These are phyloP conservation scores for Neurospora tetrasperma DNA, from an alignment of 495 filamentous ascomycete species.

Conservation along the genomic window DNA sequence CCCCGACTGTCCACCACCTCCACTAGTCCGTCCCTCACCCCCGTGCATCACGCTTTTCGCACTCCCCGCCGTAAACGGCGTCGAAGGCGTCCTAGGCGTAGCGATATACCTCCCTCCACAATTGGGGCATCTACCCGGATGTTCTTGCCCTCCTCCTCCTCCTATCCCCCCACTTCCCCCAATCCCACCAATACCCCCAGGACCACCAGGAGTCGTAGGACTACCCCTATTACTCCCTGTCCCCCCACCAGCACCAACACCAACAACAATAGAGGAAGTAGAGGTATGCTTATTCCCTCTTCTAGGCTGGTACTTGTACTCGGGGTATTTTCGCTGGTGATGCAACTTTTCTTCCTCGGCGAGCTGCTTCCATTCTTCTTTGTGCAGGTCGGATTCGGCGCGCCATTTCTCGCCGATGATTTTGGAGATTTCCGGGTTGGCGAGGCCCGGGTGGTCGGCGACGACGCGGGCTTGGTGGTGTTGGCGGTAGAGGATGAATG, in stretches of 20 bases:
- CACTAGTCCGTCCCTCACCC: neutral
- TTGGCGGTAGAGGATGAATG: constrained; percentile 96
- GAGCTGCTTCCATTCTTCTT: constrained; percentile 78
- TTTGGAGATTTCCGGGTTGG: constrained; percentile 97
- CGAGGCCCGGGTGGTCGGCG: constrained; percentile 71
- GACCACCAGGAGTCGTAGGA: neutral
- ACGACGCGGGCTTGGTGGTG: constrained; percentile 80
- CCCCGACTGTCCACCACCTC: neutral
- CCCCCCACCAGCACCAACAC: no score
- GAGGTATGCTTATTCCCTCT: constrained; percentile 44
- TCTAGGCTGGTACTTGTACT: constrained; percentile 89
- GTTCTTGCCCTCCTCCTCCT: constrained; percentile 20
- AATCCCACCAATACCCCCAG: neutral
- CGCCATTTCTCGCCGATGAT: constrained; percentile 94
- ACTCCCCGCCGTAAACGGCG: constrained; percentile 32
- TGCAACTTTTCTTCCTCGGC: constrained; percentile 92
- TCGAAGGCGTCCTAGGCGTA: constrained; percentile 43
- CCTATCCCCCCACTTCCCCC: neutral
- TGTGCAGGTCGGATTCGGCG: constrained; percentile 59
- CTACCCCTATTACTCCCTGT: neutral
- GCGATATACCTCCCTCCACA: constrained; percentile 55
- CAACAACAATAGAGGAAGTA: neutral
- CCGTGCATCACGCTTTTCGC: neutral
- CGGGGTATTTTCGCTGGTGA: constrained; percentile 83
- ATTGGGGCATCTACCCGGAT: constrained; percentile 45